These are phyloP conservation scores for Phialophora tarda DNA, from an alignment of 2,329 filamentous ascomycete species.

Conservation along the genomic window DNA sequence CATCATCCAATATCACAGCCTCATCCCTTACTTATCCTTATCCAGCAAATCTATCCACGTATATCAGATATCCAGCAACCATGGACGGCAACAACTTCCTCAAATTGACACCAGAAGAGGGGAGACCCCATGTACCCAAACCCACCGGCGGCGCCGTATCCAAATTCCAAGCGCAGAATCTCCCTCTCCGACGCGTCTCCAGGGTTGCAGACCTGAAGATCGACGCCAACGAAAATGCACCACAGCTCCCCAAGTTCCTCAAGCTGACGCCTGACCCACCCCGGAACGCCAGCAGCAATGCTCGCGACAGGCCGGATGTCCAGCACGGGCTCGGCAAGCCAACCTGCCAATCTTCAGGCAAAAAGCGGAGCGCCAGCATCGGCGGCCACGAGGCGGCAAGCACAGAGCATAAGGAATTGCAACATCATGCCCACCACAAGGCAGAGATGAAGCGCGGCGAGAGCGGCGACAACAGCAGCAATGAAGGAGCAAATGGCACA, in stretches of 20 bases:
- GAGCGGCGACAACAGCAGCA: no score
- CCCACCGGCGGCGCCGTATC: not conserved
- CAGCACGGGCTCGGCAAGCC: not conserved
- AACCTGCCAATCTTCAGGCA: not conserved
- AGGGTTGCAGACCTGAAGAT: not conserved
- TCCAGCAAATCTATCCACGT: not conserved
- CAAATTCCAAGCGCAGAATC: not conserved
- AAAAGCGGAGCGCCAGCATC: not conserved
- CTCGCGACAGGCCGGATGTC: not conserved
- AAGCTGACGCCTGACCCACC: conserved; percentile 9
- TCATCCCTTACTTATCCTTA: not conserved
- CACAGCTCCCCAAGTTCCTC: not conserved
- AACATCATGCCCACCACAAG: not conserved
- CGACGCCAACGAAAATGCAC: not conserved
- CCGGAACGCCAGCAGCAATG: not conserved
- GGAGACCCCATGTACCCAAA: not conserved
- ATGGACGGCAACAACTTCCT: not conserved
- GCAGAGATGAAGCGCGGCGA: not conserved
- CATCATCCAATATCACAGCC: not conserved
- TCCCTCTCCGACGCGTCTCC: not conserved
- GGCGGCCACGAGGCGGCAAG: not conserved
- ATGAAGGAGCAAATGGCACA: not conserved
- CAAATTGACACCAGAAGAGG: not conserved
- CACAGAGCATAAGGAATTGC: not conserved
- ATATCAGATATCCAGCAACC: not conserved